Conservation (phyloP, 2,329 filamentous ascomycete genomes). For the Drechslerella coelobrocha region DNA sequence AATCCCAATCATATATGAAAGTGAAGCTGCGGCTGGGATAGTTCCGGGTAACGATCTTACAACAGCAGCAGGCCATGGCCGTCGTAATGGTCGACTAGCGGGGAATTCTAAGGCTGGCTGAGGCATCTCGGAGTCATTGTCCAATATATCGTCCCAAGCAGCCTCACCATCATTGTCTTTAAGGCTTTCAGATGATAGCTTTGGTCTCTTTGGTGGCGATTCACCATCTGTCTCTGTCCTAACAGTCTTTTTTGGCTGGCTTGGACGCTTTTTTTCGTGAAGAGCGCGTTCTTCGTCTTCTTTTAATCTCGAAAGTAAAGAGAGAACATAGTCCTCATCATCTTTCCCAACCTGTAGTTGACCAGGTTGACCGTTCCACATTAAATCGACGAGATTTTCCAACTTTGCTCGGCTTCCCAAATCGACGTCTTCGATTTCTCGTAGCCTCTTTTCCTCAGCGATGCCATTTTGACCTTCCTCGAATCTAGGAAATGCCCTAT, state of each 20-base stretch:
- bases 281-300: conserved; percentile 35
- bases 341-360: conserved; percentile 35
- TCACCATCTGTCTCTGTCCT: conserved; percentile 19
- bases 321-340: conserved; percentile 45
- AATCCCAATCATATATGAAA: conserved; percentile 86
- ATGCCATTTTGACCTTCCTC: conserved; percentile 44
- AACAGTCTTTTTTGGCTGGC: conserved; percentile 21
- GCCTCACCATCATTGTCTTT: neutral
- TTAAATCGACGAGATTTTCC: conserved; percentile 22
- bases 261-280: conserved; percentile 51
- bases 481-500: conserved; percentile 51
- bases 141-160: conserved; percentile 25
- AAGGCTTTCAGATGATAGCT: conserved; percentile 22
- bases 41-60: conserved; percentile 73
- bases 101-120: conserved; percentile 31
- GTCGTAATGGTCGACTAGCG: conserved; percentile 37
- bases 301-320: conserved; percentile 30
- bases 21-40: conserved; percentile 69
- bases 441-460: conserved; percentile 51
- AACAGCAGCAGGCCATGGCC: conserved; percentile 77
- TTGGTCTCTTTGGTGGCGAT: conserved; percentile 36
- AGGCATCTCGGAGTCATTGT: conserved; percentile 8
- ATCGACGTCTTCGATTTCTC: conserved; percentile 32
- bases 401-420: conserved; percentile 19
- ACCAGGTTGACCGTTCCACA: conserved; percentile 45